These are phyloP conservation scores for Claviceps sp. DNA, from an alignment of 2,329 filamentous ascomycete species.

Conservation along the genomic window DNA sequence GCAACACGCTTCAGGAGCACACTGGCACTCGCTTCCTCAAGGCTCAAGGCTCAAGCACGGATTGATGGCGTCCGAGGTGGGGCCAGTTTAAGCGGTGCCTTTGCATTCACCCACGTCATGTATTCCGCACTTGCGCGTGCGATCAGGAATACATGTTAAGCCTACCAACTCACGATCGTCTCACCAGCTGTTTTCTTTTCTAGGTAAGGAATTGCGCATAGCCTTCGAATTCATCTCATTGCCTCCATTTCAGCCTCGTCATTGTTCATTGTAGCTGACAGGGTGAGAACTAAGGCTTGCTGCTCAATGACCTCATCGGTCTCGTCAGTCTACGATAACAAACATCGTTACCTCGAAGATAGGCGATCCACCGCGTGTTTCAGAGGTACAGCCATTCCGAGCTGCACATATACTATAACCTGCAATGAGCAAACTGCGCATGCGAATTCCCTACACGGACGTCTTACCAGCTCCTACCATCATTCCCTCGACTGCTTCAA, in stretches of 20 bases:
- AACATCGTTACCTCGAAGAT: neutral
- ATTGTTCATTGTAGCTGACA: neutral
- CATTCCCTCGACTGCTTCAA: constrained; percentile 58
- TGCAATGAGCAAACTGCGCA: constrained; percentile 54
- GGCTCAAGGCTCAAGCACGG: no score
- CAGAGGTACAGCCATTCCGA: neutral
- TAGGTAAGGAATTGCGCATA: no score
- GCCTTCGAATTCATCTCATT: neutral
- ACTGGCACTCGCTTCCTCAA: no score
- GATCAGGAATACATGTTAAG: neutral
- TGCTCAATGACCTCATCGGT: neutral
- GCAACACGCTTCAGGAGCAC: neutral
- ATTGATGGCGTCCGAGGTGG: neutral
- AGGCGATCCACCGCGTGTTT: neutral
- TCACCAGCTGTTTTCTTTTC: neutral
- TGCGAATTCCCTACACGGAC: constrained; percentile 85
- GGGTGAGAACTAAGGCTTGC: neutral
- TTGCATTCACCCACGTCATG: neutral
- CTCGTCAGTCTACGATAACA: neutral
- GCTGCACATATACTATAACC: neutral
- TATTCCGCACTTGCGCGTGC: neutral
- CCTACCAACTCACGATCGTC: neutral
- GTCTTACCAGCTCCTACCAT: constrained; percentile 64
- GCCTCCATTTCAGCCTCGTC: neutral
- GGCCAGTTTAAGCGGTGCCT: neutral